phyloP scores from a whole-genome alignment of 208 protist species.

The Crithidia sp. region DNA sequence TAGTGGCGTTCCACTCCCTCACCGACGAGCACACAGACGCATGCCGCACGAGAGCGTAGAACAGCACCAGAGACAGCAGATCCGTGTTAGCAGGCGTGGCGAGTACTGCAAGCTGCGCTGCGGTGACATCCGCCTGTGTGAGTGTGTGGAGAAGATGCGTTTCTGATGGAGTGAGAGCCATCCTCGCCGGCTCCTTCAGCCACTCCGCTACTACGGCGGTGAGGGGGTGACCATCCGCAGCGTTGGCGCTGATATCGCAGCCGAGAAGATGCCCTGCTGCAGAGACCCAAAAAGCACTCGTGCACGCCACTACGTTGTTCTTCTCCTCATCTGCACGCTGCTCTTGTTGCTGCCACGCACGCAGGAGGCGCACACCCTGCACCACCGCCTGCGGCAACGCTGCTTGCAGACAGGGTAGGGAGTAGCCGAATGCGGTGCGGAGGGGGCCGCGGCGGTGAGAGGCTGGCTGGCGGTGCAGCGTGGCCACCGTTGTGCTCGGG shows the following conservation, averaged over 20 bases:
- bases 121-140: background rate
- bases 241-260: too few species aligned
- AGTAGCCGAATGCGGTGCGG: constrained; percentile 71
- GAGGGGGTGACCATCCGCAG: constrained; percentile 10
- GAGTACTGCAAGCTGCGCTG: background rate
- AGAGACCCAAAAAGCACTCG: constrained; percentile 72
- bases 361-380: constrained; percentile 41
- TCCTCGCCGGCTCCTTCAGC: background rate
- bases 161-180: background rate
- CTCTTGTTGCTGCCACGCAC: constrained; percentile 38
- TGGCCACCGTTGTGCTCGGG: constrained; percentile 30
- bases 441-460: constrained; percentile 40
- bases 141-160: constrained; percentile 12
- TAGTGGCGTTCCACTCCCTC: constrained; percentile 21
- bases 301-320: constrained; percentile 13
- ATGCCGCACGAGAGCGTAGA: background rate
- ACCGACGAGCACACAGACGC: background rate
- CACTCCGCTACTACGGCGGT: constrained; percentile 1
- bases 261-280: constrained; percentile 45
- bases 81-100: background rate
- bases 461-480: constrained; percentile 37
- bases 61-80: background rate
- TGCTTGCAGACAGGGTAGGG: constrained; percentile 41
- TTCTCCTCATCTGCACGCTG: background rate
- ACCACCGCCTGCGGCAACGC: constrained; percentile 53